phyloP scores from a whole-genome alignment of 176 grass and related monocot genomes.

The Cenchrus americanus region DNA sequence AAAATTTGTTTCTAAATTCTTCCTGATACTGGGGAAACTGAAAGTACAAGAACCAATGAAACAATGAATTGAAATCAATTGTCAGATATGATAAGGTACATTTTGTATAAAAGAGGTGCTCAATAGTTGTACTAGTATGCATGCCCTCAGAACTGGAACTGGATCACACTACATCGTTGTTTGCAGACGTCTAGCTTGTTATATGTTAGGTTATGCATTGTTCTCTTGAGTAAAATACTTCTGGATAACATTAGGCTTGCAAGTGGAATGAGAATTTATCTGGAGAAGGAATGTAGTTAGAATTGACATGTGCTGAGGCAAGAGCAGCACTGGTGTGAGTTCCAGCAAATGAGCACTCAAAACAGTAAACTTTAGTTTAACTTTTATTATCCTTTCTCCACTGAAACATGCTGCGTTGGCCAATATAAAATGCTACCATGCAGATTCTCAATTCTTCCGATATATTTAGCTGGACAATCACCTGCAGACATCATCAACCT shows the following conservation, averaged over 20 bases:
- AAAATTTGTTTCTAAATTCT: neutral
- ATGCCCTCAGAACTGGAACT: constrained; percentile 28
- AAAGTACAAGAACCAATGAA: constrained; percentile 10
- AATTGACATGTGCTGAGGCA: constrained; percentile 41
- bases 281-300: constrained; percentile 47
- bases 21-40: neutral
- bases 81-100: neutral
- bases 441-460: constrained; percentile 41
- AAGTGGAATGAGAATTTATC: constrained; percentile 47
- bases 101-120: neutral
- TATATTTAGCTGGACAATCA: constrained; percentile 42
- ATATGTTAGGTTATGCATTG: neutral
- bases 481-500: constrained; percentile 35
- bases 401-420: constrained; percentile 37
- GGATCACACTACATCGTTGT: neutral
- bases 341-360: constrained; percentile 55
- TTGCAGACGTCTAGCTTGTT: neutral
- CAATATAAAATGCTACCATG: constrained; percentile 38
- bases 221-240: constrained; percentile 38
- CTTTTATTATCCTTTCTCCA: constrained; percentile 50
- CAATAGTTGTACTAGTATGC: neutral
- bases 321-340: constrained; percentile 32
- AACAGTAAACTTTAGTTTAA: constrained; percentile 45
- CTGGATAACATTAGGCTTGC: constrained; percentile 11
- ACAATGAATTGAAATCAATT: neutral